These are phyloP conservation scores for Geotrichum carabidarum DNA, from an alignment of 1,139 yeast genomes.

Conservation along the genomic window DNA sequence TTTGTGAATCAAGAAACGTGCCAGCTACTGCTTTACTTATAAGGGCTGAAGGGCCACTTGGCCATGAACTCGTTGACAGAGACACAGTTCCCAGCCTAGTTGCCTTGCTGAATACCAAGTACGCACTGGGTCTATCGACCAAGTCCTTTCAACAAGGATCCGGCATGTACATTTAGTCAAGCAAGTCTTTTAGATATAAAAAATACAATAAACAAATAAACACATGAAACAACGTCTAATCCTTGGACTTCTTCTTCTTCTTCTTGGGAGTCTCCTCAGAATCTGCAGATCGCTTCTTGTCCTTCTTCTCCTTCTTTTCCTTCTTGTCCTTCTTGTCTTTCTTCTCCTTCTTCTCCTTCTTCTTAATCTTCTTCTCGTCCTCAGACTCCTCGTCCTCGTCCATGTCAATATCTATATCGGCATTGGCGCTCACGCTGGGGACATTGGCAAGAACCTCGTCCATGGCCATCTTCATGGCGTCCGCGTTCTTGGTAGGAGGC, in stretches of 20 bases:
- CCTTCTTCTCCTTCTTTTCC: constrained; percentile 49
- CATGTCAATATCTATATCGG: constrained; percentile 49
- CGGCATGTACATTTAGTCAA: constrained; percentile 24
- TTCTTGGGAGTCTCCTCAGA: constrained; percentile 32
- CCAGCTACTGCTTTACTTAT: constrained; percentile 28
- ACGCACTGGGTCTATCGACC: constrained; percentile 12
- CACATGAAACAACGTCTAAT: constrained; percentile 22
- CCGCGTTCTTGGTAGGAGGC: constrained; percentile 92
- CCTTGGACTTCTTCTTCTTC: constrained; percentile 38
- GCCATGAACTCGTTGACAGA: constrained; percentile 29
- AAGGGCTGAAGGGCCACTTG: constrained; percentile 33
- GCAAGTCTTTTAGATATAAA: constrained; percentile 8
- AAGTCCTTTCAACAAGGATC: constrained; percentile 19
- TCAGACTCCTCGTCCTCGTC: constrained; percentile 36
- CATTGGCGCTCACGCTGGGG: constrained; percentile 38
- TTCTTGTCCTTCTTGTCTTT: constrained; percentile 37
- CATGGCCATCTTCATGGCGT: constrained; percentile 89
- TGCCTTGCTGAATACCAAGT: constrained; percentile 16
- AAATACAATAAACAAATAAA: constrained; percentile 13
- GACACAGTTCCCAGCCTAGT: constrained; percentile 20
- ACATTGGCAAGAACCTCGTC: constrained; percentile 53
- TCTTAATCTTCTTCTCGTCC: constrained; percentile 32
- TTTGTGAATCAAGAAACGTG: constrained; percentile 20
- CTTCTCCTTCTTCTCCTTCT: constrained; percentile 36
- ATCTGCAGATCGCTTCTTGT: constrained; percentile 42